Conservation (phyloP, 1,284 basidiomycete genomes). For the Papiliotrema flavescens region DNA sequence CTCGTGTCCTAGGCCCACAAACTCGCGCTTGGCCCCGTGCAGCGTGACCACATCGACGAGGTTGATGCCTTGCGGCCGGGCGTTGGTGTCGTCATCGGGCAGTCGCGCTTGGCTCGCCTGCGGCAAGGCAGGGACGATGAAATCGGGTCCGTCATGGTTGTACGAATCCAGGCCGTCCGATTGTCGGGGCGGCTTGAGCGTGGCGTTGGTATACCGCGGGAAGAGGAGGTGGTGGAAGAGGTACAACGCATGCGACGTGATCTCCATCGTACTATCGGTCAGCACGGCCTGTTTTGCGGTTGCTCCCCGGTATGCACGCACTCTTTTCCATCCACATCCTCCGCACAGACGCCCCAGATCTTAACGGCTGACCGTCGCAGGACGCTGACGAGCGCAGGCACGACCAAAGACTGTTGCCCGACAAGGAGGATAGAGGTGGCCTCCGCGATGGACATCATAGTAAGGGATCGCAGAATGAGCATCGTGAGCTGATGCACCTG, state of each 20-base stretch:
- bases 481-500: slow-evolving; percentile 6
- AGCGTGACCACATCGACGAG: slow-evolving; percentile 19
- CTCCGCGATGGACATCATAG: slow-evolving; percentile 29
- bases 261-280: slow-evolving; percentile 23
- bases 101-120: neutral
- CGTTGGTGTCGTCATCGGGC: slow-evolving; percentile 2
- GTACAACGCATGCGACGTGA: slow-evolving; percentile 24
- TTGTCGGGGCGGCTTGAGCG: neutral
- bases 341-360: slow-evolving; percentile 30
- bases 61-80: slow-evolving; percentile 28
- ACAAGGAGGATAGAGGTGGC: slow-evolving; percentile 36
- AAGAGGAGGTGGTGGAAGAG: slow-evolving; percentile 42
- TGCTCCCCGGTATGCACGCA: slow-evolving; percentile 11
- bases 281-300: too few relatives aligned
- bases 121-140: neutral
- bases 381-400: slow-evolving; percentile 29
- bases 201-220: slow-evolving; percentile 18
- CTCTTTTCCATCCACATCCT: slow-evolving; percentile 11
- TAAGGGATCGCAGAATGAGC: slow-evolving; percentile 16
- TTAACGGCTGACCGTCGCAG: slow-evolving; percentile 26
- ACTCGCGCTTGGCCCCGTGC: slow-evolving; percentile 39
- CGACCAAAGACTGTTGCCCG: slow-evolving; percentile 26
- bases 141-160: neutral
- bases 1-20: slow-evolving; percentile 65
- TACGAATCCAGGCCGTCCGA: neutral